Evolutionary conservation across 805 yeast species (phyloP), one percentile per base, ranked within the genome.

Genomic region (Schwanniomyces yamadae): DNA sequence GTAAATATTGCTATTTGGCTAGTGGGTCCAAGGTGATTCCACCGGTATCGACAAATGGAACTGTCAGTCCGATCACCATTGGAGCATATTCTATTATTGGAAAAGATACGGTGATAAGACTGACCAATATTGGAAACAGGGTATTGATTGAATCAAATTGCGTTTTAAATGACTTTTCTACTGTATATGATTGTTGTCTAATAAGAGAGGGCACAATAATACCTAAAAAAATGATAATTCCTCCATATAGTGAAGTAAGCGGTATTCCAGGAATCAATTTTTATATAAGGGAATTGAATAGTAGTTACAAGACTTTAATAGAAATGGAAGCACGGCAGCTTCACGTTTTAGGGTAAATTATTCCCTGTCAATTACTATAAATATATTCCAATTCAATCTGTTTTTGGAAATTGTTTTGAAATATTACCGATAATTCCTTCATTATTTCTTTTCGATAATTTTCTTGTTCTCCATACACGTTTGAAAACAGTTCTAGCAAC

Each of bases 161-260:
- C 39, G 35, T 41, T 0, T 41, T 78, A 11, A 62, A 54, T 1
- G 54, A 61, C 26, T 46, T 59, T 16, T 57, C 69, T 6, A 57
- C 69, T 1, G 53, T 78, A 10, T 67, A 75, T 46, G 84, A 78
- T 33, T 74, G 81, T 47, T 74, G 78, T 37, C 41, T 73, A 3
- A 59, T 78, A 3, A 63, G 66, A 15, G 56, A 62, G 33, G 66
- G 66, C 10, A 61, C 73, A 0, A 40, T 45, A 2, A 43, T 78
- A 2, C 78, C 79, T 0, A 56, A 63, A 2, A 61, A 59, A 11
- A 53, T 54, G 39, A 66, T 71, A 16, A 60, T 77, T n/a, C 80
- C 83, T 3, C 77, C 82, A 0, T 77, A 67, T 42, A 64, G 75
- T 23, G 55, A 63, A 19, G 80, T 76, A 3, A 45, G 57, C 10